A percentile compares a stretch with the other conserved stretches of the same genome.
Conservation (phyloP, 768 basidiomycete species). For the Mycena filopes region DNA sequence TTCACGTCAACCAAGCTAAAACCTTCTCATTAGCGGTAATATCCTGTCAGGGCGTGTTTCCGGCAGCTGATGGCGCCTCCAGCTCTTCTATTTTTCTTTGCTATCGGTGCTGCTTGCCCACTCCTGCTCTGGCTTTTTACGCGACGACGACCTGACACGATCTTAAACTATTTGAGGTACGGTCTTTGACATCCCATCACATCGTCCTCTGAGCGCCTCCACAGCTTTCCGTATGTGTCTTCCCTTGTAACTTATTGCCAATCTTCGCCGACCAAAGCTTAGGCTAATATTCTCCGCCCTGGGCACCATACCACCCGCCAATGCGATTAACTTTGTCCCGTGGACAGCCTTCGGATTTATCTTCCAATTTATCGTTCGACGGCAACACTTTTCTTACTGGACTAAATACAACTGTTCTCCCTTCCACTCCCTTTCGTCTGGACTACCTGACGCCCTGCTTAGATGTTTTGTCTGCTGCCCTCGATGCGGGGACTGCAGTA, state of each 20-base stretch:
- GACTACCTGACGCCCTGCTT: not conserved
- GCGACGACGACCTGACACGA: conserved; percentile 69
- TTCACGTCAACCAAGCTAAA: not conserved
- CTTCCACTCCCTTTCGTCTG: not conserved
- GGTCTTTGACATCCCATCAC: conserved; percentile 33
- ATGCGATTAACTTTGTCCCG: conserved; percentile 85
- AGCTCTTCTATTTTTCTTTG: conserved; percentile 77
- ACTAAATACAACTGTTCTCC: conserved; percentile 79
- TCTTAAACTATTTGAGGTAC: conserved; percentile 75
- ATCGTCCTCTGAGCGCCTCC: conserved; percentile 15
- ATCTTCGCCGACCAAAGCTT: conserved; percentile 20
- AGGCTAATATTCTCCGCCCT: conserved; percentile 80
- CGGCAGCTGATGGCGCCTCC: conserved; percentile 1
- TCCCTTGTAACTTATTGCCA: not conserved
- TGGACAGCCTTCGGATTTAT: conserved; percentile 82
- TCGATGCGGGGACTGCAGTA: conserved; percentile 79
- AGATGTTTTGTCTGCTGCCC: conserved; percentile 81
- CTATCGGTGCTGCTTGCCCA: conserved; percentile 76
- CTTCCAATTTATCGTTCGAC: conserved; percentile 78
- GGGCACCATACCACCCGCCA: conserved; percentile 80
- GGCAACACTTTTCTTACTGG: conserved; percentile 78
- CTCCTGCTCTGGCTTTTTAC: conserved; percentile 70
- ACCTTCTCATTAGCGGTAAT: not conserved
- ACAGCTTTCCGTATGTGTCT: conserved; percentile 59
- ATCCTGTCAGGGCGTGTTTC: not conserved